Base-by-base conservation (phyloP, 1,139 yeast species). In the Saccharomyces pastorianus region DNA sequence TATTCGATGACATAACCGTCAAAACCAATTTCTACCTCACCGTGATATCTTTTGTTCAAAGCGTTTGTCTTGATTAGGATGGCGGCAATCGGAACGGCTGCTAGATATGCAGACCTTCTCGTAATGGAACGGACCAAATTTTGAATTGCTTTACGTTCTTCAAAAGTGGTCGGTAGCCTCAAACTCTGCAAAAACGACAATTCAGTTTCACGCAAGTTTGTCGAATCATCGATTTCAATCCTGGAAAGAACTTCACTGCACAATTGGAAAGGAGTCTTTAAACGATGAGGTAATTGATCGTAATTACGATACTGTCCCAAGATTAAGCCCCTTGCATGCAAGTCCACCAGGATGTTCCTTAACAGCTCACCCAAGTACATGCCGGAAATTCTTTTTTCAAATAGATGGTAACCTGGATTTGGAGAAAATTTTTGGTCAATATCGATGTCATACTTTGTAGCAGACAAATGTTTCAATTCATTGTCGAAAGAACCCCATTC, bases 401-500 rank as follows among this genome's bases (percentile, higher is more conserved):
- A 93, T 75, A 90, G 79, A 70, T 93, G 97, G 73, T 76, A 88
- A 9, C 95, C 95, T 38, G 81, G 83, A 70, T 91, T 91, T 9
- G 95, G 78, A n/a, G 96, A 86, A 50, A 70, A 68, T 61, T 77
- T 77, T 17, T 73, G 70, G 70, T 91, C 96, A 58, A 91, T 81
- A 32, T 74, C 76, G 51, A 72, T 70, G 71, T 91, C 99, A 68
- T 83, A 90, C 58, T 81, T 80, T 4, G 95, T 88, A 53, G 74
- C 77, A 55, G 96, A 97, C 61, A 90, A 76, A 50, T 82, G 75
- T 62, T 81, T 74, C 55, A 90, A 76, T 38, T 81, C 83, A 66
- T 91, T 90, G 71, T 93, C 98, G 68, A 90, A 91, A 51, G 96
- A 88, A 58, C 99, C 99, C 97, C 98, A 91, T 73, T 91, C 99